phyloP scores from a whole-genome alignment of 1,284 basidiomycete species.

The Apiotrichum brassicae region DNA sequence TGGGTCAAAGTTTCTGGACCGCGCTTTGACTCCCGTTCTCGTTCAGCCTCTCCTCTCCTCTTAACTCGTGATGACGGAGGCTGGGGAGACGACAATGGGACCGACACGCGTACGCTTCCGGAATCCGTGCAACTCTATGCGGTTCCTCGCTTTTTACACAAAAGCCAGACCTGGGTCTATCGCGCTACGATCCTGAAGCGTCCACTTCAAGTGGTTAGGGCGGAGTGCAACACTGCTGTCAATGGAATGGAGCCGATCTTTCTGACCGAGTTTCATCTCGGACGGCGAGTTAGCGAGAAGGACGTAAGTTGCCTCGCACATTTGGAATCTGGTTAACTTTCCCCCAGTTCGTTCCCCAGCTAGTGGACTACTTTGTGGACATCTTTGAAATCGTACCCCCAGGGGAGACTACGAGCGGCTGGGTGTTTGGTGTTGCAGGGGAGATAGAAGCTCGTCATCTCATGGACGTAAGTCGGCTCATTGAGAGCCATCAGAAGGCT shows the following conservation, averaged over 20 bases:
- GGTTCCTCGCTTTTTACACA: neutral
- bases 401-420: constrained; percentile 16
- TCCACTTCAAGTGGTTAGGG: neutral
- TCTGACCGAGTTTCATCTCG: constrained; percentile 10
- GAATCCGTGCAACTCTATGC: neutral
- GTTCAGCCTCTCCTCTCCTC: constrained; percentile 11
- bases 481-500: no score
- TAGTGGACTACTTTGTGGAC: constrained; percentile 31
- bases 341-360: constrained; percentile 24
- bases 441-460: constrained; percentile 16
- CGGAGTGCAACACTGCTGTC: neutral
- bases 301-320: constrained; percentile 20
- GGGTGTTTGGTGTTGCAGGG: constrained; percentile 13
- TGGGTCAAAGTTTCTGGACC: constrained; percentile 26
- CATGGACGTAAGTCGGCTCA: neutral
- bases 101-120: neutral
- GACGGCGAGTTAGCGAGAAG: constrained; percentile 18
- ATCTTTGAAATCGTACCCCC: constrained; percentile 17
- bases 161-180: neutral
- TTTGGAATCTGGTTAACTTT: neutral
- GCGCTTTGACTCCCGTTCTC: constrained; percentile 20
- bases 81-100: neutral
- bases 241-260: neutral
- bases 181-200: neutral
- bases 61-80: neutral